phyloP scores from a whole-genome alignment of 2,329 filamentous ascomycete genomes.

The Diaporthe destruens region DNA sequence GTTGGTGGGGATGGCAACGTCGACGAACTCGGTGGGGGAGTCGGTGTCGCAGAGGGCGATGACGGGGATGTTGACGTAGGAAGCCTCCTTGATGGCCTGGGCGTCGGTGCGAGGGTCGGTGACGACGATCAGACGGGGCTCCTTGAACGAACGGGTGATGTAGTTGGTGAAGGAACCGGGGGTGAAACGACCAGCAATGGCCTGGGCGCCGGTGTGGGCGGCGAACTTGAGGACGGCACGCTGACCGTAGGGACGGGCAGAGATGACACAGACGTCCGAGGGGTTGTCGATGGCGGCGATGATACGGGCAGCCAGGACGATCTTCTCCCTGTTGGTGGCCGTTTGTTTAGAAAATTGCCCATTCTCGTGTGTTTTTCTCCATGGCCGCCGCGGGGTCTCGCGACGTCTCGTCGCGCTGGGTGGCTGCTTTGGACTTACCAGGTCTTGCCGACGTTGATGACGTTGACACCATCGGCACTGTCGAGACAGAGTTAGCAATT shows the following conservation, averaged over 20 bases:
- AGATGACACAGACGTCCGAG: conserved; percentile 99
- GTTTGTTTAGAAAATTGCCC: conserved; percentile 9
- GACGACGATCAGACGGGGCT: conserved; percentile 99
- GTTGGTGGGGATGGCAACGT: conserved; percentile 99
- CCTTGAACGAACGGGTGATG: conserved; percentile 99
- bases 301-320: conserved; percentile 97
- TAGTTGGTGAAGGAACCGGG: conserved; percentile 99
- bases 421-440: conserved; percentile 73
- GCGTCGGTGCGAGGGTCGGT: conserved; percentile 99
- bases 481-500: conserved; percentile 57
- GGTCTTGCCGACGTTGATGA: conserved; percentile 99
- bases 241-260: conserved; percentile 98
- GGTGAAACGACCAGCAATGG: conserved; percentile 99
- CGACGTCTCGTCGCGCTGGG: background rate
- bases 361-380: background rate
- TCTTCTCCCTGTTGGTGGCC: conserved; percentile 85
- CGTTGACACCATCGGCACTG: conserved; percentile 96
- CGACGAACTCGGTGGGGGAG: conserved; percentile 99
- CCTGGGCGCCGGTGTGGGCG: conserved; percentile 95
- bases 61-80: conserved; percentile 99
- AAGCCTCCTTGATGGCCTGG: conserved; percentile 99
- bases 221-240: conserved; percentile 99
- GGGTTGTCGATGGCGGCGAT: conserved; percentile 99
- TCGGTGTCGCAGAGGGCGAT: conserved; percentile 99
- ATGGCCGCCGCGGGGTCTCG: background rate